phyloP scores from a whole-genome alignment of 2,329 filamentous ascomycete species.

The Paraphoma sp. region DNA sequence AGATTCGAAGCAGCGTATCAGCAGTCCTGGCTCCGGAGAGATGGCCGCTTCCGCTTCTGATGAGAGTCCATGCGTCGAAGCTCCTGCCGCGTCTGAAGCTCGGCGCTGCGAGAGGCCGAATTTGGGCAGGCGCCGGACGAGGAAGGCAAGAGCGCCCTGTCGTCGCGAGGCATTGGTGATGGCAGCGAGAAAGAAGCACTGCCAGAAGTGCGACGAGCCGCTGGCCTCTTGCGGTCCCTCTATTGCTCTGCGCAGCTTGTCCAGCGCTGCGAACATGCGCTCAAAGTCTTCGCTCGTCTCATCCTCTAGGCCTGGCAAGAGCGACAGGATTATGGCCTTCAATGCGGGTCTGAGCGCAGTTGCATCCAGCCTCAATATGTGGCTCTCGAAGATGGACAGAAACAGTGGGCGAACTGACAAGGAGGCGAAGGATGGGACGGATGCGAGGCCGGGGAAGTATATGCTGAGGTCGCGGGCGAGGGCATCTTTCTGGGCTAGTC shows the following conservation, averaged over 20 bases:
- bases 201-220: constrained; percentile 93
- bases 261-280: constrained; percentile 77
- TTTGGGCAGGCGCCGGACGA: constrained; percentile 78
- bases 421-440: constrained; percentile 92
- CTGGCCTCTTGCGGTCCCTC: constrained; percentile 53
- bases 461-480: constrained; percentile 82
- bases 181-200: constrained; percentile 92
- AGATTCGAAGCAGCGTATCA: constrained; percentile 90
- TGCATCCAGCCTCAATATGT: constrained; percentile 76
- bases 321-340: constrained; percentile 86
- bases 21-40: constrained; percentile 86
- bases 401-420: constrained; percentile 87
- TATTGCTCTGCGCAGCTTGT: constrained; percentile 74
- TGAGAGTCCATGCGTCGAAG: constrained; percentile 47
- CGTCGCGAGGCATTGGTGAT: constrained; percentile 88
- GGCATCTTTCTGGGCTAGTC: constrained; percentile 64
- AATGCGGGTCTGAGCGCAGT: constrained; percentile 81
- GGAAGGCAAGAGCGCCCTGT: constrained; percentile 85
- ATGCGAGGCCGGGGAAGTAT: constrained; percentile 87
- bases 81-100: constrained; percentile 16
- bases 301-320: constrained; percentile 91
- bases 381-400: constrained; percentile 80
- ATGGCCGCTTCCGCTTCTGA: constrained; percentile 71
- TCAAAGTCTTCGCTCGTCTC: constrained; percentile 98
- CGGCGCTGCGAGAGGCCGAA: constrained; percentile 55